Percentiles rank a stretch among this genome's conserved stretches.
These are phyloP conservation scores for Musa acuminata DNA, from an alignment of 176 grass and related monocot genomes.

Conservation along the genomic window DNA sequence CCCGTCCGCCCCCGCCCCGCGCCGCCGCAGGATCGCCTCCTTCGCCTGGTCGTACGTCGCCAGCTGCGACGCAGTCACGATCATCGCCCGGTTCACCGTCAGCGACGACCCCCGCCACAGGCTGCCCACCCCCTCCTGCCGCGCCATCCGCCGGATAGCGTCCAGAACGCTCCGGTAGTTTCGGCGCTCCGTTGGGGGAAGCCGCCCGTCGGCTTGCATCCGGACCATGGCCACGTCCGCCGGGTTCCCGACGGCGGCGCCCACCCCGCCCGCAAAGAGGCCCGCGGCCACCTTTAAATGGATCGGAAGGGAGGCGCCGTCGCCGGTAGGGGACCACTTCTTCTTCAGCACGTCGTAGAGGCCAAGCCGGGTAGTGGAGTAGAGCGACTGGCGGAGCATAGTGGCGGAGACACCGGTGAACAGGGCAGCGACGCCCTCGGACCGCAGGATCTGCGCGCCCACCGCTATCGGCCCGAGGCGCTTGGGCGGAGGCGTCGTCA, in stretches of 20 bases:
- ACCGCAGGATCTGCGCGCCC: slow-evolving; percentile 6
- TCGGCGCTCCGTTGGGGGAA: slow-evolving; percentile 6
- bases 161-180: slow-evolving; percentile 13
- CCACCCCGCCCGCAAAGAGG: slow-evolving; percentile 7
- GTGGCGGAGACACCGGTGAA: slow-evolving; percentile 17
- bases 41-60: slow-evolving; percentile 18
- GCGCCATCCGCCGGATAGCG: slow-evolving; percentile 3
- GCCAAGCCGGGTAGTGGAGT: slow-evolving; percentile 12
- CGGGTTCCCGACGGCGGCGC: slow-evolving; percentile 11
- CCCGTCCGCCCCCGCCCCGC: neutral
- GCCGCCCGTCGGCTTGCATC: slow-evolving; percentile 19
- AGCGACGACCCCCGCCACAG: slow-evolving; percentile 14
- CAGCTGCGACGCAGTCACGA: slow-evolving; percentile 17
- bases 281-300: slow-evolving; percentile 6
- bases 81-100: slow-evolving; percentile 21
- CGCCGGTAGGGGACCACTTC: slow-evolving; percentile 4
- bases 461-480: neutral
- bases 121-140: neutral
- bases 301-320: slow-evolving; percentile 4
- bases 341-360: slow-evolving; percentile 18
- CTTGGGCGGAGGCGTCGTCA: neutral
- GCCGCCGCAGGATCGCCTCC: slow-evolving; percentile 4
- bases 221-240: slow-evolving; percentile 16
- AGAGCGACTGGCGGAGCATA: slow-evolving; percentile 12
- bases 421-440: slow-evolving; percentile 4